Evolutionary conservation across 257 asterid species (phyloP).

Genomic region (Misopates orontium): DNA sequence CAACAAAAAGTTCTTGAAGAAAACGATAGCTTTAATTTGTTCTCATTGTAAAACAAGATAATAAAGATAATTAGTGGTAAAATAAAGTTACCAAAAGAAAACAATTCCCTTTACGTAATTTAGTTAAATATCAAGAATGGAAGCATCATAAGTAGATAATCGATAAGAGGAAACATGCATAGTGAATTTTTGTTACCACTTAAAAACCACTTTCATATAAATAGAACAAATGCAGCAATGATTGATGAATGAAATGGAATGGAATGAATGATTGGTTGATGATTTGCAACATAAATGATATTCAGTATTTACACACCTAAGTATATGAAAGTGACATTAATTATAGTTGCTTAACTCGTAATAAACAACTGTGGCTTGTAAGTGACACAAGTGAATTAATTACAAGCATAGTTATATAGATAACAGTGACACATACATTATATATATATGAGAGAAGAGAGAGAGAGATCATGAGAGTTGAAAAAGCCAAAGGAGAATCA

Average conservation of each 20-base stretch:
- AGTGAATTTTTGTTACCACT: no score
- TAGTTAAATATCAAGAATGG: no score
- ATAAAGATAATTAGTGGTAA: not conserved
- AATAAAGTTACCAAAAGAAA: not conserved
- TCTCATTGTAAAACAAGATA: not conserved
- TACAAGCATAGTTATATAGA: no score
- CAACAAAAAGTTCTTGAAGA: not conserved
- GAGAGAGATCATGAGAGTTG: not conserved
- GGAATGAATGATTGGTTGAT: constrained; percentile 22
- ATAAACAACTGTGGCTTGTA: not conserved
- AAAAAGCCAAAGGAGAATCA: constrained; percentile 33
- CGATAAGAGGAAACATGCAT: no score
- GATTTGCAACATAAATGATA: constrained; percentile 11
- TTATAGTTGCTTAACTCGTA: not conserved
- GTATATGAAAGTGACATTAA: not conserved
- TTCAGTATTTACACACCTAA: constrained; percentile 4
- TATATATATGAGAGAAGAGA: not conserved
- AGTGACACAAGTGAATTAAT: not conserved
- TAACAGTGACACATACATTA: not conserved
- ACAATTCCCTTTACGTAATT: not conserved
- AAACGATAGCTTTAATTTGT: not conserved
- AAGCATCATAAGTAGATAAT: not conserved
- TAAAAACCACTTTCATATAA: no score
- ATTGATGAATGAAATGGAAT: constrained; percentile 21
- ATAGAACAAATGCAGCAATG: constrained; percentile 16